Evolutionary conservation across 179 eudicot species (phyloP).

Genomic region (Silene vulgaris): DNA sequence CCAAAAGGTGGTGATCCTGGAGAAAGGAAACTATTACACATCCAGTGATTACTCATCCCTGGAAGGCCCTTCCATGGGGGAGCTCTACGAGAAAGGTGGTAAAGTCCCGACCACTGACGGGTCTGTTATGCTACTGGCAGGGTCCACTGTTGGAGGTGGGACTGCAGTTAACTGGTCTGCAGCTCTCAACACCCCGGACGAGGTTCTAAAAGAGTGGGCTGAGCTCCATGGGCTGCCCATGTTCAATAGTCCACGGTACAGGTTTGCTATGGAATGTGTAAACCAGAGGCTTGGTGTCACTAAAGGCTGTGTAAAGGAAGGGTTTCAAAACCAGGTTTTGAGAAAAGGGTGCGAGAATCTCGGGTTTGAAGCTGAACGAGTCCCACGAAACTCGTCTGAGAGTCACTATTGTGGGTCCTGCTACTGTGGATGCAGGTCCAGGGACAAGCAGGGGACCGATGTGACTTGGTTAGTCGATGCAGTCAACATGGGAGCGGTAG

Average conservation of each 20-base stretch:
- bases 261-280: conserved; percentile 50
- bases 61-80: conserved; percentile 55
- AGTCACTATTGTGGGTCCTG: conserved; percentile 72
- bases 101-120: conserved; percentile 49
- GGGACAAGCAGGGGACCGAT: conserved; percentile 62
- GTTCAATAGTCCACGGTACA: conserved; percentile 40
- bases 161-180: conserved; percentile 79
- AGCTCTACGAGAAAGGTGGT: conserved; percentile 51
- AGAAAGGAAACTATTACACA: conserved; percentile 55
- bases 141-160: conserved; percentile 76
- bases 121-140: conserved; percentile 42
- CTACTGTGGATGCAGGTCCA: conserved; percentile 46
- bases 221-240: conserved; percentile 34
- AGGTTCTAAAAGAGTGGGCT: conserved; percentile 59
- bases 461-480: conserved; percentile 74
- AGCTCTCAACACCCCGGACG: conserved; percentile 45
- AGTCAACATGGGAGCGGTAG: conserved; percentile 49
- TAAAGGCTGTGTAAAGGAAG: conserved; percentile 45
- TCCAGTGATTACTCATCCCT: conserved; percentile 45
- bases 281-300: conserved; percentile 57
- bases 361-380: conserved; percentile 42
- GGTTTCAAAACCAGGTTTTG: conserved; percentile 62
- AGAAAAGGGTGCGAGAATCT: conserved; percentile 72
- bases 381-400: conserved; percentile 52
- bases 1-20: conserved; percentile 54